Evolutionary conservation across 352 stramenopile genomes (phyloP).

Genomic region (Peronospora destructor): DNA sequence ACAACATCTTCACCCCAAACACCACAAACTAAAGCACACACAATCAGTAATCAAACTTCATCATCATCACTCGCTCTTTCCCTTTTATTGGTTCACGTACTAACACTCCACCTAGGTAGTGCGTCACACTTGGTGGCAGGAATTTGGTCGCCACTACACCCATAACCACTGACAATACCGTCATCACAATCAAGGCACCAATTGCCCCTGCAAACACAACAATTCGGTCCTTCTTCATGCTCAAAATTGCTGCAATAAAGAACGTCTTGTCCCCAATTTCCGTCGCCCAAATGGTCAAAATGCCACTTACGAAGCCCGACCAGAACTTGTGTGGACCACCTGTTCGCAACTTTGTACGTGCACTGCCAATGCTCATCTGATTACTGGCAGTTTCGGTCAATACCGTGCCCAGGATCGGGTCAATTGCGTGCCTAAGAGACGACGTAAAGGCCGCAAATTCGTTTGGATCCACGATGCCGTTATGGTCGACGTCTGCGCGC

Average conservation of each 20-base stretch:
- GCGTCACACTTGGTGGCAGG: constrained; percentile 90
- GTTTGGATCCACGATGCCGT: constrained; percentile 49
- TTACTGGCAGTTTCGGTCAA: constrained; percentile 8
- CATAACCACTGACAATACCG: constrained; percentile 95
- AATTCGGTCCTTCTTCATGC: constrained; percentile 92
- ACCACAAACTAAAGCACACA: constrained; percentile 87
- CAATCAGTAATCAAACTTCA: no score
- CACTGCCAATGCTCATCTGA: background rate
- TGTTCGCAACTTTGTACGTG: constrained; percentile 29
- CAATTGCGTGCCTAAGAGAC: constrained; percentile 43
- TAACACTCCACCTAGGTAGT: constrained; percentile 92
- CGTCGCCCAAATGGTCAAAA: constrained; percentile 96
- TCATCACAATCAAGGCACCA: constrained; percentile 94
- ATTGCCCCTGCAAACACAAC: constrained; percentile 95
- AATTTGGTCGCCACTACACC: constrained; percentile 93
- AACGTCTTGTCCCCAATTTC: constrained; percentile 99
- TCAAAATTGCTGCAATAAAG: constrained; percentile 97
- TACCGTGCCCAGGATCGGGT: constrained; percentile 38
- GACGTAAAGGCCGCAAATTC: constrained; percentile 65
- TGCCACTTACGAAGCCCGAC: constrained; percentile 81
- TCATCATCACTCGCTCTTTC: no score
- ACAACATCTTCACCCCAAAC: constrained; percentile 94
- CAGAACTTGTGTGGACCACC: constrained; percentile 68
- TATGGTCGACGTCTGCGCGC: constrained; percentile 62
- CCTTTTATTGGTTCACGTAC: constrained; percentile 20